Conservation (phyloP, 768 basidiomycete genomes). For the Chlorophyllum brunneum region DNA sequence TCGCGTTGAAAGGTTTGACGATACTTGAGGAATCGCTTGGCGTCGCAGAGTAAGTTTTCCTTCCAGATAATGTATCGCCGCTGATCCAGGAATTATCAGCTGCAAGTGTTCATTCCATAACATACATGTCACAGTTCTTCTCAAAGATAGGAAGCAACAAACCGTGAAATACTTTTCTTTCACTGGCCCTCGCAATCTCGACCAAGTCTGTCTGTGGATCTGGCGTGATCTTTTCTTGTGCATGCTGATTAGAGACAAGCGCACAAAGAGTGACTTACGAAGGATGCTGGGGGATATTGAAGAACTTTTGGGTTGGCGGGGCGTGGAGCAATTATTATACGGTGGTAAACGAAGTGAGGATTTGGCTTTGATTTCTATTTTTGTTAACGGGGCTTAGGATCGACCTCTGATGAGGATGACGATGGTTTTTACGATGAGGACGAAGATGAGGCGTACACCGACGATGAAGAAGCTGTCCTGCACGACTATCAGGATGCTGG, state of each 20-base stretch:
- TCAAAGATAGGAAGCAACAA: conserved; percentile 39
- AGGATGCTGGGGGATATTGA: conserved; percentile 63
- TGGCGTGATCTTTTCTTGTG: conserved; percentile 68
- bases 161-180: conserved; percentile 46
- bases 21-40: conserved; percentile 35
- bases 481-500: conserved; percentile 28
- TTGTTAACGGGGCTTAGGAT: conserved; percentile 9
- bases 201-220: conserved; percentile 52
- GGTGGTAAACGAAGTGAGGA: conserved; percentile 52
- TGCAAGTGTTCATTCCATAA: conserved; percentile 52
- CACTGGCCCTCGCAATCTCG: conserved; percentile 43
- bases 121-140: conserved; percentile 40
- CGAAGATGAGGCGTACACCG: conserved; percentile 19
- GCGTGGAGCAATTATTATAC: conserved; percentile 47
- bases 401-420: conserved; percentile 21
- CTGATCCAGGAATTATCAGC: conserved; percentile 26
- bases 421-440: conserved; percentile 25
- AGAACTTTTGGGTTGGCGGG: conserved; percentile 41
- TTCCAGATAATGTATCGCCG: neutral
- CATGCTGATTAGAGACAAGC: conserved; percentile 29
- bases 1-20: conserved; percentile 41
- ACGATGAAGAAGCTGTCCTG: conserved; percentile 19
- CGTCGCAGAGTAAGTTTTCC: conserved; percentile 33
- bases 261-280: conserved; percentile 35
- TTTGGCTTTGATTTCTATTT: conserved; percentile 2